Percentiles rank a stretch among this genome's conserved stretches.
Conservation (phyloP, 1,284 basidiomycete genomes). For the Rhizoctonia solani region DNA sequence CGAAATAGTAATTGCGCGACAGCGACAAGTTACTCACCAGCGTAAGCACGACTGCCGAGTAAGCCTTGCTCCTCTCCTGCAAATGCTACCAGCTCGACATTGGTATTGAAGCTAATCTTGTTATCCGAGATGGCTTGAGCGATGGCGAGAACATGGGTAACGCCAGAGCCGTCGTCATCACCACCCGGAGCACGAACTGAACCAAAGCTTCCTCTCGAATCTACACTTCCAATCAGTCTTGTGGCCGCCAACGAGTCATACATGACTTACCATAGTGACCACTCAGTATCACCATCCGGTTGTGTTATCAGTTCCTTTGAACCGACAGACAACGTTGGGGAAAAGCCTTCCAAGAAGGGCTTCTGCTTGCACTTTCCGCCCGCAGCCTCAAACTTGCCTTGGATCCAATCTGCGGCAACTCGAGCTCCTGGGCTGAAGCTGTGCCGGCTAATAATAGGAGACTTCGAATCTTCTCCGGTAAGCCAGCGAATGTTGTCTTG, state of each 20-base stretch:
- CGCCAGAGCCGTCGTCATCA: conserved; percentile 84
- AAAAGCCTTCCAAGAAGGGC: conserved; percentile 69
- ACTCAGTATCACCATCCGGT: conserved; percentile 15
- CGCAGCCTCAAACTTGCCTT: conserved; percentile 65
- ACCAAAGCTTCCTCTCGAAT: conserved; percentile 85
- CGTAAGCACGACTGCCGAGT: conserved; percentile 49
- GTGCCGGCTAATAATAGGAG: conserved; percentile 71
- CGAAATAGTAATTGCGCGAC: neutral
- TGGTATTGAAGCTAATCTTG: conserved; percentile 54
- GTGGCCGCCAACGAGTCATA: neutral
- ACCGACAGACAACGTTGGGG: conserved; percentile 80
- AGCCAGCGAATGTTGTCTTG: conserved; percentile 73
- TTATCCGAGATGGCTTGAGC: conserved; percentile 68
- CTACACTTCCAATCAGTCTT: no score
- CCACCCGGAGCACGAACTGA: conserved; percentile 69
- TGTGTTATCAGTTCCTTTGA: conserved; percentile 19
- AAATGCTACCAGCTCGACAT: conserved; percentile 49
- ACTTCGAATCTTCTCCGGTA: conserved; percentile 74
- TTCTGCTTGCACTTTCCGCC: conserved; percentile 73
- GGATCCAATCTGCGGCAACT: conserved; percentile 76
- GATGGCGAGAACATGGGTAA: conserved; percentile 72
- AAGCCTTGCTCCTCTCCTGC: conserved; percentile 54
- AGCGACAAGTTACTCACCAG: conserved; percentile 43
- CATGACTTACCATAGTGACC: conserved; percentile 31
- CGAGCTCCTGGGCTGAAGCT: conserved; percentile 73